Percentiles rank a stretch among this genome's conserved stretches.
phyloP scores from a whole-genome alignment of 768 basidiomycete species.

The Crepidotus variabilis region DNA sequence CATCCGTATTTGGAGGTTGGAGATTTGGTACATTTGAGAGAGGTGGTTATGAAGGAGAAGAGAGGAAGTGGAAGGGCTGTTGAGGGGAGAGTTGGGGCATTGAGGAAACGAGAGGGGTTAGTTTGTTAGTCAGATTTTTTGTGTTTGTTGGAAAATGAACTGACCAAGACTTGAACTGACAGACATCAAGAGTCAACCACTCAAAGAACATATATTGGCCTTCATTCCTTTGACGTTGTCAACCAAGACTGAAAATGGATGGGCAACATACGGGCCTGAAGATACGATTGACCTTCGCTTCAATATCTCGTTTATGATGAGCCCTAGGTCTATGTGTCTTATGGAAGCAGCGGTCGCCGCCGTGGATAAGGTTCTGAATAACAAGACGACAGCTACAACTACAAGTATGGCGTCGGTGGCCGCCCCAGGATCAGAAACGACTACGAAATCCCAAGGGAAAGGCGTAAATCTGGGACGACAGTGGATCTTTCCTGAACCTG shows the following conservation, averaged over 20 bases:
- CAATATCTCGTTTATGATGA: conserved; percentile 48
- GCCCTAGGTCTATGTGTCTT: conserved; percentile 34
- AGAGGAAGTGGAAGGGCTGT: conserved; percentile 37
- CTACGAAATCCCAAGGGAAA: conserved; percentile 4
- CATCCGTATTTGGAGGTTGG: conserved; percentile 41
- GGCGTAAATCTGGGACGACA: conserved; percentile 28
- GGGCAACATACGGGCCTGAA: conserved; percentile 26
- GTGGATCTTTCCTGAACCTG: conserved; percentile 43
- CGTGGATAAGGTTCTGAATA: conserved; percentile 17
- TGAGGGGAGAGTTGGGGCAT: conserved; percentile 38
- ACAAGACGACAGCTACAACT: too few species aligned
- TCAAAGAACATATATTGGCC: conserved; percentile 37
- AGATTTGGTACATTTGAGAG: conserved; percentile 41
- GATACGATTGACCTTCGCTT: conserved; percentile 37
- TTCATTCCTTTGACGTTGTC: conserved; percentile 21
- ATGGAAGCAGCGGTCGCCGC: conserved; percentile 39
- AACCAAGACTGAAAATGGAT: conserved; percentile 19
- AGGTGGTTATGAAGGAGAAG: conserved; percentile 27
- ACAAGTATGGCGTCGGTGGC: too few species aligned
- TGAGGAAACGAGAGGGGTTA: conserved; percentile 43
- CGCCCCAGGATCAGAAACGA: too few species aligned
- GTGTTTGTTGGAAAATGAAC: too few species aligned
- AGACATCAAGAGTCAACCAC: conserved; percentile 38
- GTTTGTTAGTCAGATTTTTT: conserved; percentile 36
- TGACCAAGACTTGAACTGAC: too few species aligned